Percentiles rank a stretch among this genome's conserved stretches.
phyloP scores from a whole-genome alignment of 108 stramenopile species.

The Nitzschia sp. region DNA sequence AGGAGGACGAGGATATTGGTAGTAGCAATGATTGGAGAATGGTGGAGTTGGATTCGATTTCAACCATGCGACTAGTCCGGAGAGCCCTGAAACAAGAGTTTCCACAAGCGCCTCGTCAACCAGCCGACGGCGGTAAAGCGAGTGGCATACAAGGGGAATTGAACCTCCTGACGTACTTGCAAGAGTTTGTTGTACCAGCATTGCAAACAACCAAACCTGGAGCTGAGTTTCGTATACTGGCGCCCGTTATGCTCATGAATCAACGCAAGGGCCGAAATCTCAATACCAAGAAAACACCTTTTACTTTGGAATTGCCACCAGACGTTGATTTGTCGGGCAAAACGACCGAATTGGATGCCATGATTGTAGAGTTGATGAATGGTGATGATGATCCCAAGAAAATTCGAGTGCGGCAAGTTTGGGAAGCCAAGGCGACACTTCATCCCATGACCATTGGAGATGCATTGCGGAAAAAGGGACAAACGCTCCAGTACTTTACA shows the following conservation, averaged over 20 bases:
- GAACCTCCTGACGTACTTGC: not conserved
- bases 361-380: not conserved
- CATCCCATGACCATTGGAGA: constrained; percentile 16
- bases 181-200: not conserved
- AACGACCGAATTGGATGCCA: constrained; percentile 17
- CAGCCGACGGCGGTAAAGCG: constrained; percentile 6
- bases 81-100: not conserved
- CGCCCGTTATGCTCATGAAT: not conserved
- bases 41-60: not conserved
- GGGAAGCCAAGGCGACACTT: constrained; percentile 24
- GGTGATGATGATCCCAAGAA: not conserved
- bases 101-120: not conserved
- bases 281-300: not conserved
- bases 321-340: not conserved
- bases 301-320: constrained; percentile 1
- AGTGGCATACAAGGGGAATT: constrained; percentile 5
- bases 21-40: no score
- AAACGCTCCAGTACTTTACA: not conserved
- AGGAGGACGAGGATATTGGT: no score
- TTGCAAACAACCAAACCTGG: not conserved
- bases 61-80: not conserved
- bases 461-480: constrained; percentile 19
- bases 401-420: constrained; percentile 6
- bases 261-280: not conserved
- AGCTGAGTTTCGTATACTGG: not conserved